phyloP scores from a whole-genome alignment of 75 land plant genomes.

The Isoetes taiwanensis region DNA sequence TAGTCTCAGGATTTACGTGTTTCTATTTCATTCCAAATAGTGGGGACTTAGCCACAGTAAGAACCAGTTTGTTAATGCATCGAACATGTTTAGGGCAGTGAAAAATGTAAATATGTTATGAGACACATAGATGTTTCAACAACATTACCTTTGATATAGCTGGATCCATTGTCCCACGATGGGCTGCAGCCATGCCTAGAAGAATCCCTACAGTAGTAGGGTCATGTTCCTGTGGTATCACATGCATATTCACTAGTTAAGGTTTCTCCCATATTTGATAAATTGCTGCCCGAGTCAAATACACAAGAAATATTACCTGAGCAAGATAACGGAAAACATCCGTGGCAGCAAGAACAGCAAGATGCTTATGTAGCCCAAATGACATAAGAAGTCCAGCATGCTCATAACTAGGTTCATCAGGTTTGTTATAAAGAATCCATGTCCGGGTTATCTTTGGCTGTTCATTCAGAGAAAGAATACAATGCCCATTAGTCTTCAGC shows the following conservation, averaged over 20 bases:
- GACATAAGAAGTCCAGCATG: constrained; percentile 95
- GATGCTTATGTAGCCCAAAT: constrained; percentile 81
- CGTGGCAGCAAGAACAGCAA: constrained; percentile 56
- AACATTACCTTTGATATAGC: constrained; percentile 88
- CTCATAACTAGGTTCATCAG: constrained; percentile 64
- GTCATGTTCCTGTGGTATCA: constrained; percentile 76
- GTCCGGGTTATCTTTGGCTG: constrained; percentile 93
- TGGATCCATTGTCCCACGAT: constrained; percentile 87
- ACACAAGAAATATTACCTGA: constrained; percentile 34
- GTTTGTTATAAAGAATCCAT: constrained; percentile 89
- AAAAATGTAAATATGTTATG: no score
- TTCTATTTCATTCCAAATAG: no score
- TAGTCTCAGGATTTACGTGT: no score
- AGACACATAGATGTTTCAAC: no score
- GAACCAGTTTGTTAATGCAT: no score
- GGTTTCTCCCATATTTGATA: no score
- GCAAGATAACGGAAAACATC: constrained; percentile 71
- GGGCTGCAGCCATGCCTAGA: constrained; percentile 94
- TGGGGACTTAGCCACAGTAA: no score
- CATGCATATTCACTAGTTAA: no score
- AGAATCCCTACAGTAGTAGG: constrained; percentile 78
- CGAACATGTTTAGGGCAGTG: no score
- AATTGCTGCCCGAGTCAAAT: background rate
- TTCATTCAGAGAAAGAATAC: no score
- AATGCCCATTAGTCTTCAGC: constrained; percentile 76